Evolutionary conservation across 2,329 filamentous ascomycete species (phyloP), one percentile per base, ranked within the genome.

Genomic region (Catunica adiposa): DNA sequence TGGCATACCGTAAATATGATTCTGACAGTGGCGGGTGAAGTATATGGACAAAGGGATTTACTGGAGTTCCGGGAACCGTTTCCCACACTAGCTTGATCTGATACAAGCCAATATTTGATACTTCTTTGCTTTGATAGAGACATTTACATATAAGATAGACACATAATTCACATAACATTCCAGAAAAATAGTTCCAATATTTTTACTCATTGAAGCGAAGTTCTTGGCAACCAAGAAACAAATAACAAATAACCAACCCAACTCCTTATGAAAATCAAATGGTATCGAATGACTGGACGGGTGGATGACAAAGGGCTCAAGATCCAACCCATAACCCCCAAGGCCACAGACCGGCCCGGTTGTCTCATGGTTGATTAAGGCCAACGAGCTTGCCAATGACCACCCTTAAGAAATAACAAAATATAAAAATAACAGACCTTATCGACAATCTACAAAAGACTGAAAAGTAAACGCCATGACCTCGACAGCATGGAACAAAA

Each of bases 1-100:
- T 73, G 78, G 26, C 83, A 81, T n/a, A 89, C 88, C 42, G 73
- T 96, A 34, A 89, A 94, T 68, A 94, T 94, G 87, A 86, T 96
- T 54, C 72, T 96, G 61, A 92, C 86, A 0, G 76, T 96, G 37
- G 83, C 85, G 51, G 89, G 88, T 62, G 89, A 95, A 68, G 80
- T 86, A 61, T 97, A 89, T 68, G 89, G 90, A 1, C 90, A 97
- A 69, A 76, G 83, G 61, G 90, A 97, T 67, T 69, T 96, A 60
- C 75, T 96, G 51, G 80, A 85, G 62, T 85, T 83, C 59, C 78
- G 88, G 57, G 78, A 83, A 59, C 77, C 77, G 3, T 81, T 80
- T 62, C 69, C 72, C 22, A 69, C 70, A 23, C 14, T 22, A 23
- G 7, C 6, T 9, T 7, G 14, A 37, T 23, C n/a, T 37, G n/a